Evolutionary conservation across 805 yeast species (phyloP).

Genomic region (Starmerella potacharoeniae): DNA sequence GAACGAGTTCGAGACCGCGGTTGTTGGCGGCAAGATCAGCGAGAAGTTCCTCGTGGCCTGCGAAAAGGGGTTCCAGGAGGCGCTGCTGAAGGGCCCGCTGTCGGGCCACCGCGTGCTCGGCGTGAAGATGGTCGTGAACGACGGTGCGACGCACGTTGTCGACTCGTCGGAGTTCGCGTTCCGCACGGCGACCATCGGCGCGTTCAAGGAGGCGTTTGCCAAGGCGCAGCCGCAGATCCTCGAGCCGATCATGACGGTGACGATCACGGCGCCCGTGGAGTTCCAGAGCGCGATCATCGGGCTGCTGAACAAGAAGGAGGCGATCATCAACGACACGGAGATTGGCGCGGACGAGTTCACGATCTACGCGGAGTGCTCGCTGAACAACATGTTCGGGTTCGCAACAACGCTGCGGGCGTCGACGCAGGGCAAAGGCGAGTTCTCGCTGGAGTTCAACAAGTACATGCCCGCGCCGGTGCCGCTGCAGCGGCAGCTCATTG

Average conservation of each 20-base stretch:
- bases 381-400: conserved; percentile 91
- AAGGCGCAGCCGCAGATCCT: conserved; percentile 74
- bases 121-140: conserved; percentile 83
- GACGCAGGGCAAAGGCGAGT: conserved; percentile 98
- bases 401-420: conserved; percentile 91
- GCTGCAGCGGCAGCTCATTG: conserved; percentile 79
- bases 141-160: conserved; percentile 95
- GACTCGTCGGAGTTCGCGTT: conserved; percentile 95
- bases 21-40: conserved; percentile 94
- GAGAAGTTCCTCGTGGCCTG: conserved; percentile 92
- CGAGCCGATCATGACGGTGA: conserved; percentile 93
- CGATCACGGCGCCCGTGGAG: conserved; percentile 89
- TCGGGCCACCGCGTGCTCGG: conserved; percentile 92
- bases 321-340: conserved; percentile 87
- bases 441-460: conserved; percentile 84
- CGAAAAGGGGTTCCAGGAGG: conserved; percentile 89
- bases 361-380: conserved; percentile 87
- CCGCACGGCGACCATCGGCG: conserved; percentile 82
- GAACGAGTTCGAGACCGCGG: conserved; percentile 70
- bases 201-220: conserved; percentile 83
- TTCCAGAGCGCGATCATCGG: conserved; percentile 93
- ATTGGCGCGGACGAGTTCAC: conserved; percentile 91
- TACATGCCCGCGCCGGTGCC: conserved; percentile 87
- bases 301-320: conserved; percentile 79
- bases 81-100: conserved; percentile 90